These are phyloP conservation scores for Moesziomyces sp. DNA, from an alignment of 1,284 basidiomycete species.

Conservation along the genomic window DNA sequence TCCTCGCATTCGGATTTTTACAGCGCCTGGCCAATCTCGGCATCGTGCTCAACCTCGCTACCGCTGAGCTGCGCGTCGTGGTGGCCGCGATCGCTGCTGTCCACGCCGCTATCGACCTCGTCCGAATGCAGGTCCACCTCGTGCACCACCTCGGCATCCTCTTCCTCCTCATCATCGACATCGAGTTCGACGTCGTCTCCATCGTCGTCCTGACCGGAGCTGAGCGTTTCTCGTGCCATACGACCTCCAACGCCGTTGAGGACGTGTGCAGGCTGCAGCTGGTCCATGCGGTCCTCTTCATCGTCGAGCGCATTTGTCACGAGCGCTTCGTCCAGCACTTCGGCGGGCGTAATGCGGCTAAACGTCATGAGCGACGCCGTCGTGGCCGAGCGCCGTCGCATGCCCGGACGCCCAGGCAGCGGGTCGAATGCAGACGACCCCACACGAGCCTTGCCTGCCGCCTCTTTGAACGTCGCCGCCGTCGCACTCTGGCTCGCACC, in stretches of 20 bases:
- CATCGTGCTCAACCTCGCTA: conserved; percentile 2
- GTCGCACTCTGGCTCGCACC: conserved; percentile 7
- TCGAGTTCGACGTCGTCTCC: conserved; percentile 29
- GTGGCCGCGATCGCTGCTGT: conserved; percentile 9
- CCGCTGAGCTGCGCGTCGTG: conserved; percentile 5
- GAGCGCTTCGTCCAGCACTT: conserved; percentile 49
- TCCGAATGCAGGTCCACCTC: conserved; percentile 4
- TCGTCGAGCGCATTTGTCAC: conserved; percentile 43
- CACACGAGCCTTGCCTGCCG: conserved; percentile 5
- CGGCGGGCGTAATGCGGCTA: conserved; percentile 42
- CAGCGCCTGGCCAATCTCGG: conserved; percentile 20
- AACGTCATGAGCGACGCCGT: conserved; percentile 37
- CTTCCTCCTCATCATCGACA: conserved; percentile 6
- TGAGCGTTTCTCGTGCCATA: conserved; percentile 10
- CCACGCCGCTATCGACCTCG: conserved; percentile 6
- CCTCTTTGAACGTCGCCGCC: conserved; percentile 6
- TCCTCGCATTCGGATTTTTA: neutral
- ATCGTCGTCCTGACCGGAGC: conserved; percentile 25
- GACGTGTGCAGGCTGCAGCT: conserved; percentile 14
- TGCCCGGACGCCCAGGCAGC: conserved; percentile 28
- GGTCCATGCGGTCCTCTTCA: conserved; percentile 41
- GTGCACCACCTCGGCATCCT: conserved; percentile 9
- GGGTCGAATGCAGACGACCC: conserved; percentile 38
- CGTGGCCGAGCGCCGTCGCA: conserved; percentile 44
- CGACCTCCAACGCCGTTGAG: conserved; percentile 14